Evolutionary conservation across 805 yeast genomes (phyloP).

Genomic region (Debaryomyces hansenii): DNA sequence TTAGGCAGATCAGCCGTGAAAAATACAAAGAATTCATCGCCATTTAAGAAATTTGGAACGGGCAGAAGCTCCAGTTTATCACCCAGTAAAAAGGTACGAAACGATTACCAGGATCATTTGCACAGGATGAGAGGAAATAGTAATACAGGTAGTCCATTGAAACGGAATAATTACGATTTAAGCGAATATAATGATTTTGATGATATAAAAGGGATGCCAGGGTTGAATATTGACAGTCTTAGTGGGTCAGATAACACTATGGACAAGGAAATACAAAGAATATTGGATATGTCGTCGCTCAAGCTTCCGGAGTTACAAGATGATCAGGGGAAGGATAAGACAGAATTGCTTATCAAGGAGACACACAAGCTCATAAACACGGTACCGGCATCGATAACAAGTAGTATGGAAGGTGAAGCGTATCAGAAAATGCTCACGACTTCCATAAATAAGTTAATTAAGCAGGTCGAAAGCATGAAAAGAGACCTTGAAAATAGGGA

Average conservation of each 20-base stretch:
- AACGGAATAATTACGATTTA: slow-evolving; percentile 1
- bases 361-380: slow-evolving; percentile 27
- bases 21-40: slow-evolving; percentile 1
- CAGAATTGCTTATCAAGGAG: slow-evolving; percentile 24
- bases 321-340: slow-evolving; percentile 6
- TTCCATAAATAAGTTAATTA: slow-evolving; percentile 27
- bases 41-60: slow-evolving; percentile 6
- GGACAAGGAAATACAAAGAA: background rate
- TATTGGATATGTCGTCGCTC: background rate
- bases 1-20: slow-evolving; percentile 1
- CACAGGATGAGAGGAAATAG: slow-evolving; percentile 9
- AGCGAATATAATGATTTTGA: background rate
- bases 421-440: slow-evolving; percentile 24
- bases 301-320: background rate
- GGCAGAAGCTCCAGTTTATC: slow-evolving; percentile 11
- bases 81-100: slow-evolving; percentile 15
- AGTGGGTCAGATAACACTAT: slow-evolving; percentile 1
- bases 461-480: slow-evolving; percentile 10
- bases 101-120: slow-evolving; percentile 18
- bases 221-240: background rate
- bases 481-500: slow-evolving; percentile 3
- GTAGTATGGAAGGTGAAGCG: slow-evolving; percentile 25
- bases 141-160: slow-evolving; percentile 13
- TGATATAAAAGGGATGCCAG: background rate
- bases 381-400: slow-evolving; percentile 18